phyloP scores from a whole-genome alignment of 192 early-diverging fungal species.

The Backusella mclennaniae region DNA sequence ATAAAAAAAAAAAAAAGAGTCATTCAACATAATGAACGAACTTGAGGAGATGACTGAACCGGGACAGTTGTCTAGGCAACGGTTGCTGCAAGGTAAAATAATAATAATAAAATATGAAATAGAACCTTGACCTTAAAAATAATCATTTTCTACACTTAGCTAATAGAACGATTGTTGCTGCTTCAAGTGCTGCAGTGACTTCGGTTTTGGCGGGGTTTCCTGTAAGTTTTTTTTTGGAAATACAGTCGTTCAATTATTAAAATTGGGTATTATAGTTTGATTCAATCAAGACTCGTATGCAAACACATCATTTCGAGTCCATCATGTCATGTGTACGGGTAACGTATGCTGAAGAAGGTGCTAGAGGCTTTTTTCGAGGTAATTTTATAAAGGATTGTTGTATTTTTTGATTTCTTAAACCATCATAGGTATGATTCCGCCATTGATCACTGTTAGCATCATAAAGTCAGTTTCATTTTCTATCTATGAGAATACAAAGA shows the following conservation, averaged over 20 bases:
- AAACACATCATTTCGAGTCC: constrained; percentile 84
- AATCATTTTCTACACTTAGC: constrained; percentile 24
- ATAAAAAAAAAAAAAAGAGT: not conserved
- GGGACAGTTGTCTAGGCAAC: not conserved
- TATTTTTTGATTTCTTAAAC: no score
- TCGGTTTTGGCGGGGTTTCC: constrained; percentile 73
- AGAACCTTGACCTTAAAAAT: not conserved
- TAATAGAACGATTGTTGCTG: constrained; percentile 66
- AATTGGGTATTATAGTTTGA: constrained; percentile 62
- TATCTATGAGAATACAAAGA: constrained; percentile 76
- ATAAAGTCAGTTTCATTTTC: constrained; percentile 89
- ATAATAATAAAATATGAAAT: not conserved
- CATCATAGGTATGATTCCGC: constrained; percentile 57
- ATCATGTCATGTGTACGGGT: constrained; percentile 71
- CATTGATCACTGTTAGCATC: constrained; percentile 76
- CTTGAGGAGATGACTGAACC: not conserved
- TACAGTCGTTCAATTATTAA: not conserved
- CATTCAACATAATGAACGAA: not conserved
- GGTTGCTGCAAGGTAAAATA: not conserved
- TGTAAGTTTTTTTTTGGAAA: constrained; percentile 13
- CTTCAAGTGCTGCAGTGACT: constrained; percentile 66
- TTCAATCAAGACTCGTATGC: constrained; percentile 96
- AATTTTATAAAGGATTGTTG: no score
- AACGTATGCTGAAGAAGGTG: constrained; percentile 79
- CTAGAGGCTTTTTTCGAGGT: constrained; percentile 87